These are phyloP conservation scores for Globisporangium uncinulatum DNA, from an alignment of 352 stramenopile species.

Conservation along the genomic window DNA sequence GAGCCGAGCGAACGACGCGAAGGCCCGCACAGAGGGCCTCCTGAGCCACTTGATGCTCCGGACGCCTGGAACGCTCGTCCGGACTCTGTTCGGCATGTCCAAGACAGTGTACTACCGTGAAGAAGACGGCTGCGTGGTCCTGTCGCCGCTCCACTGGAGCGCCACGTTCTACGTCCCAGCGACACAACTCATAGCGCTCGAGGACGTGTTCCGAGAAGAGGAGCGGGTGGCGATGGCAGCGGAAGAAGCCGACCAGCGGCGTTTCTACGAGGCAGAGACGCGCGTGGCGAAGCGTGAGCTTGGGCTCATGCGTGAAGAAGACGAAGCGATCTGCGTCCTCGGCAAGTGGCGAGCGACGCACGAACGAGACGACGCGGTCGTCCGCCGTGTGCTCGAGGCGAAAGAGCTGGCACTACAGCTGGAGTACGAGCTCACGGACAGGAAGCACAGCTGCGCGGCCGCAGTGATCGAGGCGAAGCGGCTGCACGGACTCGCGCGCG, in stretches of 20 bases:
- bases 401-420: conserved; percentile 42
- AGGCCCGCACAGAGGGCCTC: conserved; percentile 15
- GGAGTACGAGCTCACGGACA: conserved; percentile 35
- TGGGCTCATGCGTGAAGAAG: conserved; percentile 38
- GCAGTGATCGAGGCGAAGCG: conserved; percentile 30
- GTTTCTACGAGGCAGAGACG: conserved; percentile 21
- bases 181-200: conserved; percentile 31
- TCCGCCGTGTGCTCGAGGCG: conserved; percentile 25
- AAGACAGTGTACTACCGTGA: conserved; percentile 42
- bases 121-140: conserved; percentile 43
- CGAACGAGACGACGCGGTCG: conserved; percentile 24
- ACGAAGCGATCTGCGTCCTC: conserved; percentile 26
- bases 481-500: conserved; percentile 22
- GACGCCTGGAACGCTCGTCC: conserved; percentile 27
- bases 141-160: conserved; percentile 37
- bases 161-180: conserved; percentile 48
- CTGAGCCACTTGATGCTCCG: conserved; percentile 41
- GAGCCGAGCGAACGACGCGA: conserved; percentile 9
- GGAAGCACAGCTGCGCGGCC: conserved; percentile 13
- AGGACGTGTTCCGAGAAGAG: conserved; percentile 39
- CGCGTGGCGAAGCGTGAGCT: conserved; percentile 19
- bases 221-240: conserved; percentile 37
- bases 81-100: conserved; percentile 45
- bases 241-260: conserved; percentile 26
- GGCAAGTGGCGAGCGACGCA: conserved; percentile 36